Conservation (phyloP, 306 rosid species). For the Trichosanthes truncata region DNA sequence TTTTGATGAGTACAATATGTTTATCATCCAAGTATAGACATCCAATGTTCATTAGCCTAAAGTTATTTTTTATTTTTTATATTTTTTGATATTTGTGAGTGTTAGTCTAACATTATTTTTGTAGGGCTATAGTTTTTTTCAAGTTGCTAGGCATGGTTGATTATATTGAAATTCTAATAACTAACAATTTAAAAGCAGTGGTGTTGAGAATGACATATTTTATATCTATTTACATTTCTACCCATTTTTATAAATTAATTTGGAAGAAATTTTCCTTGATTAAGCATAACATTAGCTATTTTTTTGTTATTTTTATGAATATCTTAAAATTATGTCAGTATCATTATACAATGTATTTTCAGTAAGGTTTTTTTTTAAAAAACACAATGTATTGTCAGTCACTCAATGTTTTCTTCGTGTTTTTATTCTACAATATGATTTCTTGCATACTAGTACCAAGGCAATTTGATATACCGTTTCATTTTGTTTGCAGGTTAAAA, state of each 20-base stretch:
- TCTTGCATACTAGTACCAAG: not conserved
- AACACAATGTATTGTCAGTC: not conserved
- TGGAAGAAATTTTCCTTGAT: not conserved
- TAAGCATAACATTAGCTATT: not conserved
- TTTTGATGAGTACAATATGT: not conserved
- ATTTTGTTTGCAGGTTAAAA: not conserved
- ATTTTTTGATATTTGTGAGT: not conserved
- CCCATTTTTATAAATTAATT: not conserved
- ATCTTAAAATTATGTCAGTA: not conserved
- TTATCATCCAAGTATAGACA: not conserved
- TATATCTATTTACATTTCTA: not conserved
- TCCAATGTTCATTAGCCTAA: not conserved
- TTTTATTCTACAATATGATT: not conserved
- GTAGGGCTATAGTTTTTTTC: not conserved
- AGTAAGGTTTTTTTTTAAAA: not conserved
- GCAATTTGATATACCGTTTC: not conserved
- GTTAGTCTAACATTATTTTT: not conserved
- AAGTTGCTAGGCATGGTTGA: not conserved
- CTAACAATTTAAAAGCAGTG: not conserved
- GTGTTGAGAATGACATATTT: not conserved
- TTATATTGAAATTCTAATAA: not conserved
- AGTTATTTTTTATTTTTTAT: not conserved
- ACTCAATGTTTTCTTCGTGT: not conserved
- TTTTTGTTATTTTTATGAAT: not conserved
- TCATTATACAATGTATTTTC: not conserved